These are phyloP conservation scores for Arachnopeziza araneosa DNA, from an alignment of 2,329 filamentous ascomycete species.

Conservation along the genomic window DNA sequence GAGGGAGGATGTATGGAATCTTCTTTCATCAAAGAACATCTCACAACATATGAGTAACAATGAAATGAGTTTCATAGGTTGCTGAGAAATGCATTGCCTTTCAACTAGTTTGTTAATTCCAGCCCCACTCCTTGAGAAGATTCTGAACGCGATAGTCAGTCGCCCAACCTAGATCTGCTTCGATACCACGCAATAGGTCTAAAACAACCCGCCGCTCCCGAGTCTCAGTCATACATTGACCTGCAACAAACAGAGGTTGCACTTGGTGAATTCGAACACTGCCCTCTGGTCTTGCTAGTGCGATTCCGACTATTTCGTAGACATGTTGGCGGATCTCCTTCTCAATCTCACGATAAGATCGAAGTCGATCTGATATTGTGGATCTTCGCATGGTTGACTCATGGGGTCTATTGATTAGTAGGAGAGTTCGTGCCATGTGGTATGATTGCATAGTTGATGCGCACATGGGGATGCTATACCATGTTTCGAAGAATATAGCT, in stretches of 20 bases:
- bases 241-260: constrained; percentile 39
- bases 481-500: constrained; percentile 49
- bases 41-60: neutral
- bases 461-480: constrained; percentile 59
- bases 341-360: constrained; percentile 51
- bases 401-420: constrained; percentile 54
- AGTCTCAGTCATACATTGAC: constrained; percentile 50
- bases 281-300: constrained; percentile 45
- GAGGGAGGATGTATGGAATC: neutral
- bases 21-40: neutral
- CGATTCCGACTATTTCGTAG: constrained; percentile 57
- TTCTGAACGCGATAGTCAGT: constrained; percentile 55
- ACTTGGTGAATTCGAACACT: constrained; percentile 52
- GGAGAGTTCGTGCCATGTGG: constrained; percentile 57
- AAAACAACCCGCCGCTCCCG: constrained; percentile 50
- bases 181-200: constrained; percentile 50
- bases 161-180: constrained; percentile 58
- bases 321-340: constrained; percentile 51
- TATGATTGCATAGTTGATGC: constrained; percentile 61
- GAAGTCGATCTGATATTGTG: constrained; percentile 48
- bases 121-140: constrained; percentile 40
- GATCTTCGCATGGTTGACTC: constrained; percentile 47
- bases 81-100: neutral
- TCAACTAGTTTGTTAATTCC: constrained; percentile 11
- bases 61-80: neutral